Evolutionary conservation across 108 stramenopile species (phyloP), one percentile per base, ranked within the genome.

Genomic region (Pinguiococcus pyrenoidosus): DNA sequence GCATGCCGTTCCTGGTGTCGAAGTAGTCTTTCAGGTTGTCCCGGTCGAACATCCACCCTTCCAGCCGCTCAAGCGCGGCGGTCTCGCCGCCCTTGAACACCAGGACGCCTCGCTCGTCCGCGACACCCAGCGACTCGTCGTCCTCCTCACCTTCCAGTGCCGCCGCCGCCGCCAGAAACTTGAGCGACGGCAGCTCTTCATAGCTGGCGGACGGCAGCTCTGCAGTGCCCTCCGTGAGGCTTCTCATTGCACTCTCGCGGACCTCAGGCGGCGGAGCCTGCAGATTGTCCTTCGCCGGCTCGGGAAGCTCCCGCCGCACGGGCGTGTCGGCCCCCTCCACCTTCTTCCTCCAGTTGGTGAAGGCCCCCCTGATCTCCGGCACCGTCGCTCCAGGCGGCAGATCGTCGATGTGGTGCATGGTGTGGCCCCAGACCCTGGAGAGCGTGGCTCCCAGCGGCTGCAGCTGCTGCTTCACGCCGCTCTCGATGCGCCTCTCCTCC

Each of bases 1-100:
- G 62, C 87, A 96, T 82, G 0, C 92, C 97, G 66, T 99, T 96
- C 16, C 97, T 81, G 5, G 87, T 95, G 49, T 86, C 83, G 54
- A 90, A 90, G 78, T 99, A 99, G 3, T 56, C 51, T 24, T 59
- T 54, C 22, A 96, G 65, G 14, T 39, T 33, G 55, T 97, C 91
- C 46, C 82, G 74, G 17, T 85, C 82, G 74, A 78, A 93, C 32
- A 93, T 76, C 68, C 89, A 99, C 1, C 77, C 68, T 23, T 86
- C 55, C 27, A 99, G 74, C 4, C 96, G 70, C 2, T 53, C 61
- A 23, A 92, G 59, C 4, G 82, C 96, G 10, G 69, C 84, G 5
- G 81, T 72, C 62, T 96, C 93, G 4, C 96, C 96, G 29, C 96
- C 93, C 4, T 54, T 29, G 54, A 91, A 89, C 22, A 59, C 48